phyloP scores from a whole-genome alignment of 306 rosid species.

The Senna siamea region DNA sequence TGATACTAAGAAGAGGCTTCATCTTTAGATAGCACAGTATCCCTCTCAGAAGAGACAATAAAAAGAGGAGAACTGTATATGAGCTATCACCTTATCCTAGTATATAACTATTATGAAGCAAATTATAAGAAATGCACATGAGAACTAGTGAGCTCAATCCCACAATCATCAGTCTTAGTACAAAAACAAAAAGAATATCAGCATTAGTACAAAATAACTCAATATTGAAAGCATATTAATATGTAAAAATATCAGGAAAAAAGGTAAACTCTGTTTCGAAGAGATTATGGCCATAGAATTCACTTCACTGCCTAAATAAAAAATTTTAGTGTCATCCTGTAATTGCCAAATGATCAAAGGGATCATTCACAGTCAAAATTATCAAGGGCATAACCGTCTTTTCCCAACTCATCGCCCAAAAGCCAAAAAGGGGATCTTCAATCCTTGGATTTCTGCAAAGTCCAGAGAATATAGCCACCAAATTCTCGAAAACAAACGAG shows the following conservation, averaged over 20 bases:
- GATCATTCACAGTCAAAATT: constrained; percentile 8
- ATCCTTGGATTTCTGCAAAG: constrained; percentile 34
- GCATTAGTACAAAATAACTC: no score
- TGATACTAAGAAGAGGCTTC: neutral
- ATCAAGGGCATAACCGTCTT: constrained; percentile 34
- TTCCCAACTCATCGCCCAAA: constrained; percentile 29
- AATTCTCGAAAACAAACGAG: constrained; percentile 1
- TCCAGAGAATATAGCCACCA: neutral
- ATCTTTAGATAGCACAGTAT: neutral
- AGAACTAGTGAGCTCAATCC: constrained; percentile 7
- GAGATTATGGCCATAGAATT: neutral
- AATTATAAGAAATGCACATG: neutral
- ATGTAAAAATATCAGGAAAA: no score
- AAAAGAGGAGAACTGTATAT: constrained; percentile 15
- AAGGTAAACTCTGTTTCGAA: neutral
- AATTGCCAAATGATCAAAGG: neutral
- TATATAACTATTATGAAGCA: constrained; percentile 10
- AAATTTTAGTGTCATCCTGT: neutral
- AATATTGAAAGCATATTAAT: no score
- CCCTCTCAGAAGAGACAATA: constrained; percentile 11
- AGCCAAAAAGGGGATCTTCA: constrained; percentile 4
- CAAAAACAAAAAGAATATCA: constrained; percentile 20
- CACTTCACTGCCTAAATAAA: constrained; percentile 10
- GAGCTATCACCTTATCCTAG: constrained; percentile 5
- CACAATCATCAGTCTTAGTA: neutral